A percentile compares a stretch with the other conserved stretches of the same genome.
Evolutionary conservation across 2,329 filamentous ascomycete genomes (phyloP).

Genomic region (Neonectria neomacrospora): DNA sequence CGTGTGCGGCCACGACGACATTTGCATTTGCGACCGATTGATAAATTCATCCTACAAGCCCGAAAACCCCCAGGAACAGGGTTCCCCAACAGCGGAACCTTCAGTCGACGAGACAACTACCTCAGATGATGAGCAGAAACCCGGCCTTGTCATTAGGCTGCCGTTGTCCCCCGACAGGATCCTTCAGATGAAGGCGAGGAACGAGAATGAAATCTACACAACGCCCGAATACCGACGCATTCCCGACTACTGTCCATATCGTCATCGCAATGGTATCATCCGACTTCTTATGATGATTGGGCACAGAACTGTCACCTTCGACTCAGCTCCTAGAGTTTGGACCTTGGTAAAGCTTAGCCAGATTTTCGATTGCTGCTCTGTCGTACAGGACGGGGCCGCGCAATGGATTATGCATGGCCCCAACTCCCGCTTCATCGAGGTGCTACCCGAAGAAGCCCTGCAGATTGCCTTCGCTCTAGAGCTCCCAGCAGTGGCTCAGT

Average conservation of each 20-base stretch:
- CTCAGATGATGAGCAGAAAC: too few species aligned
- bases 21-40: constrained; percentile 48
- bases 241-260: constrained; percentile 70
- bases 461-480: constrained; percentile 64
- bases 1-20: constrained; percentile 56
- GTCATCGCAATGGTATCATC: constrained; percentile 72
- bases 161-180: constrained; percentile 24
- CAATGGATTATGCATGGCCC: constrained; percentile 67
- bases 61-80: neutral
- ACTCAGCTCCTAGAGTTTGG: constrained; percentile 74
- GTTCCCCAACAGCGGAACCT: neutral
- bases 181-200: constrained; percentile 38
- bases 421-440: constrained; percentile 70
- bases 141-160: neutral
- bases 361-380: constrained; percentile 62
- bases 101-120: neutral
- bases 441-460: constrained; percentile 70
- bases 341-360: constrained; percentile 72
- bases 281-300: constrained; percentile 69
- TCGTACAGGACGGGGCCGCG: constrained; percentile 61
- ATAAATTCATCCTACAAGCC: neutral
- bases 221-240: constrained; percentile 52
- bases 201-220: constrained; percentile 34
- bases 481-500: constrained; percentile 55
- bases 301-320: constrained; percentile 63